Evolutionary conservation across 1,139 yeast genomes (phyloP).

Genomic region (Taiozyma sp.): DNA sequence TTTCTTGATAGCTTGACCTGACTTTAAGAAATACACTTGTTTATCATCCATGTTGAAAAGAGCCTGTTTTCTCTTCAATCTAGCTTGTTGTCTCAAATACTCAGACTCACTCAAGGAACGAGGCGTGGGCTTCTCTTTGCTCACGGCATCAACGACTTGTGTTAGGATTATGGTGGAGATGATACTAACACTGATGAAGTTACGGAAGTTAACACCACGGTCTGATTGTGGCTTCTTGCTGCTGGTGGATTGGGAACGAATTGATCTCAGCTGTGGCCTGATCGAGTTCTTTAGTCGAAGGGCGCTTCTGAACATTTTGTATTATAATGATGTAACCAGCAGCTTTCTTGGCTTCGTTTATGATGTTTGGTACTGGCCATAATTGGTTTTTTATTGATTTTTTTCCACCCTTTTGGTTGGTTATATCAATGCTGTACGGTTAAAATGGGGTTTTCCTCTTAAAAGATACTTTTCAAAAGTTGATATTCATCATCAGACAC

Average conservation of each 20-base stretch:
- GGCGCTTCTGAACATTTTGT: not conserved
- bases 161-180: constrained; percentile 49
- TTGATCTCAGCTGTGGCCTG: not conserved
- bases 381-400: too few species aligned
- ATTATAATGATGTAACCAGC: too few species aligned
- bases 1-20: not conserved
- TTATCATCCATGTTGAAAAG: constrained; percentile 19
- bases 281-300: not conserved
- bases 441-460: too few species aligned
- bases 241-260: not conserved
- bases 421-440: too few species aligned
- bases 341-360: too few species aligned
- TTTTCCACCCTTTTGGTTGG: too few species aligned
- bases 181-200: constrained; percentile 44
- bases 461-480: too few species aligned
- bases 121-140: constrained; percentile 38
- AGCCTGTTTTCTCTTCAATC: constrained; percentile 20
- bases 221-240: not conserved
- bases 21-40: constrained; percentile 16
- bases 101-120: constrained; percentile 21
- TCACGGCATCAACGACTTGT: constrained; percentile 46
- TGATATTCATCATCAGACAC: too few species aligned
- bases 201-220: constrained; percentile 39
- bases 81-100: constrained; percentile 21
- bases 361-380: too few species aligned